Evolutionary conservation across 768 basidiomycete genomes (phyloP), one percentile per base, ranked within the genome.

Genomic region (Mycena filopes): DNA sequence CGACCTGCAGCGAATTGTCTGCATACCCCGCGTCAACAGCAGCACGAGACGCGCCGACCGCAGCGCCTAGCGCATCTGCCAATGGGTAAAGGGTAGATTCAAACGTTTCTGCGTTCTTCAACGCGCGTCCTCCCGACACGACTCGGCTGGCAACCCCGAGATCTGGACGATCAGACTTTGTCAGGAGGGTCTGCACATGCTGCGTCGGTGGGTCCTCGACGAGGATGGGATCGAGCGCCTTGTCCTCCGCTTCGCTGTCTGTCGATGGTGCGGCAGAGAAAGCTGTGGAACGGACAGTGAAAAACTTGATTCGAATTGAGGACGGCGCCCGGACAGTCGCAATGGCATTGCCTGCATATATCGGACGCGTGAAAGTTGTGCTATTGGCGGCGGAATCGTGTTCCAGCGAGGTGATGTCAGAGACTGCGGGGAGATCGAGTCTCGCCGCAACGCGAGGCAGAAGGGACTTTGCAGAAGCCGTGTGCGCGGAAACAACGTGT

Each of bases 11-110:
- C 5, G 94, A 96, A 79, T 99, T 99, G 78, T 99, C 98, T 29
- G 95, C 95, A 73, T 99, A 99, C 1, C 98, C 98, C 28, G 96
- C 94, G 76, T 99, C 98, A 20, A 99, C 98, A 4, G 98, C 98
- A 7, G 98, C 98, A 57, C 98, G 89, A 21, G 94, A 96, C n/a
- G 98, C 98, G 63, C 98, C 98, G 64, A 99, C 93, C 29, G 97
- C 97, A 11, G 98, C 98, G 42, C 94, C 95, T 23, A 99, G 84
- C 2, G 85, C 89, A 74, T 99, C 98, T 2, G 97, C 98, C 20
- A 99, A 87, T 0, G 98, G 98, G 71, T 95, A 91, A 40, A 99
- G 81, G 12, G 91, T 91, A 31, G 84, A 78, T 55, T 90, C 87
- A 79, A 99, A 99, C n/a, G 92, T 96, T 73, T 96, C 93, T 38